phyloP scores from a whole-genome alignment of 2,329 filamentous ascomycete genomes.

The Fusarium sp. region DNA sequence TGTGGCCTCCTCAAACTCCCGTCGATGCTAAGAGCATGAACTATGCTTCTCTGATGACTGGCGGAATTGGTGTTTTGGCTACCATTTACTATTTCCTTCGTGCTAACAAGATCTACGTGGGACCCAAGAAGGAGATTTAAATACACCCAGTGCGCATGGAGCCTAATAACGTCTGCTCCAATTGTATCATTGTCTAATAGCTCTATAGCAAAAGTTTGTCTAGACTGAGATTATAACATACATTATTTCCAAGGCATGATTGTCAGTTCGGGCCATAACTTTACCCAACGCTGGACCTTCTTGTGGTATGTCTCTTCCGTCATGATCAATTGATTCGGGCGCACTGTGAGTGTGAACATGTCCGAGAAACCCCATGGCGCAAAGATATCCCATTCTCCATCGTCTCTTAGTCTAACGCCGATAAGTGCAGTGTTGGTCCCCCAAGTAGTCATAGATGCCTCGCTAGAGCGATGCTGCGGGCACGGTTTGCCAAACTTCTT shows the following conservation, averaged over 20 bases:
- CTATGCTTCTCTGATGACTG: conserved; percentile 56
- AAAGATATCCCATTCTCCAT: conserved; percentile 46
- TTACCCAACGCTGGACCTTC: conserved; percentile 45
- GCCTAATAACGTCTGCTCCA: background rate
- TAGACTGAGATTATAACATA: background rate
- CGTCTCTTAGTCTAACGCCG: conserved; percentile 39
- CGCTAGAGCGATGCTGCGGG: conserved; percentile 43
- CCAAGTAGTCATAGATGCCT: conserved; percentile 48
- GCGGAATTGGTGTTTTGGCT: conserved; percentile 51
- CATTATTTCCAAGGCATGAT: conserved; percentile 40
- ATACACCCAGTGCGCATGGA: too few species aligned
- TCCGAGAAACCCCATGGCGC: conserved; percentile 49
- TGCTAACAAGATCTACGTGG: conserved; percentile 53
- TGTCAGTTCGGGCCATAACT: conserved; percentile 42
- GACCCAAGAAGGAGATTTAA: conserved; percentile 48
- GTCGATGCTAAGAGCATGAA: conserved; percentile 51
- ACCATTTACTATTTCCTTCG: conserved; percentile 55
- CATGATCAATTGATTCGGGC: conserved; percentile 45
- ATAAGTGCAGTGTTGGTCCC: conserved; percentile 49
- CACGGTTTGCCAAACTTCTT: conserved; percentile 45
- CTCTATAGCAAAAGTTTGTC: background rate
- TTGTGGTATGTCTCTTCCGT: conserved; percentile 41
- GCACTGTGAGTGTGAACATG: conserved; percentile 46
- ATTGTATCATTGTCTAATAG: background rate
- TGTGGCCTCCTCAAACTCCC: conserved; percentile 53